phyloP scores from a whole-genome alignment of 495 filamentous ascomycete species.

The Cladorrhinum samala region DNA sequence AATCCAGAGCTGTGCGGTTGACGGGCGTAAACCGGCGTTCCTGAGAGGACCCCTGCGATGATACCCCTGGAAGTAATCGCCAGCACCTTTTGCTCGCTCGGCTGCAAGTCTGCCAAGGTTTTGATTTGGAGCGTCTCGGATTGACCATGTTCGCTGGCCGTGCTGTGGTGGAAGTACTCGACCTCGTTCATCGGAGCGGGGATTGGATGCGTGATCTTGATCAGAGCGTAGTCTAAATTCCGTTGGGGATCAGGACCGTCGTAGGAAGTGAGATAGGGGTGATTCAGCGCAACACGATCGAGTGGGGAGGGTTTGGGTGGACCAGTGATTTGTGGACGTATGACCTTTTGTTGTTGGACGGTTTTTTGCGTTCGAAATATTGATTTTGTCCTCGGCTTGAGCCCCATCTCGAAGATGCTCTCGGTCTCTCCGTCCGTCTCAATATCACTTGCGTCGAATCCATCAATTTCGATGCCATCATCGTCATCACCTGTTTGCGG shows the following conservation, averaged over 20 bases:
- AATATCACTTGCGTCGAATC: neutral
- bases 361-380: neutral
- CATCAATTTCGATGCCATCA: neutral
- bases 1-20: neutral
- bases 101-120: no score
- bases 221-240: constrained; percentile 4
- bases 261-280: neutral
- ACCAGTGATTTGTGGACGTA: neutral
- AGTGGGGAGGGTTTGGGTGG: neutral
- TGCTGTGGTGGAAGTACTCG: no score
- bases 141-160: neutral
- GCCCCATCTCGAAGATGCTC: no score
- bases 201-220: neutral
- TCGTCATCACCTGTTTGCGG: neutral
- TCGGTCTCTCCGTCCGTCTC: neutral
- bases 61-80: constrained; percentile 1
- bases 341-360: neutral
- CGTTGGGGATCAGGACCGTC: neutral
- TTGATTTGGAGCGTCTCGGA: neutral
- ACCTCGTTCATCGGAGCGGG: neutral
- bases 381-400: neutral
- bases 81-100: neutral
- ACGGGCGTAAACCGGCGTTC: constrained; percentile 1
- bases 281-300: no score
- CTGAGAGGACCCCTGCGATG: neutral